These are phyloP conservation scores for Mycena kentingensis DNA, from an alignment of 768 basidiomycete species.

Conservation along the genomic window DNA sequence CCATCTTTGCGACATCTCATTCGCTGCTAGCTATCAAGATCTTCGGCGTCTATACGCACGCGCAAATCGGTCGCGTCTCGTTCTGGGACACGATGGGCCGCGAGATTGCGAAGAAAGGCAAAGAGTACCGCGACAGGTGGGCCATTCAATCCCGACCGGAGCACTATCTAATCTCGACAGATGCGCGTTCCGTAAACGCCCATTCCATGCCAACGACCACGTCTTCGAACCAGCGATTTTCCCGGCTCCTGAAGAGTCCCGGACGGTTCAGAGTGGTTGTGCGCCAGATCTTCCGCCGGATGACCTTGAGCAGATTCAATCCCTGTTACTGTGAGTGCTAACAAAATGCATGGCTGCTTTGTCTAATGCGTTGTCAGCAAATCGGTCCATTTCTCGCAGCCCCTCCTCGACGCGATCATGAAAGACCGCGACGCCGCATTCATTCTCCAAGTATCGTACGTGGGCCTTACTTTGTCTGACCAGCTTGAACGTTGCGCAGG, in stretches of 20 bases:
- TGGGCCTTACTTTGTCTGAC: neutral
- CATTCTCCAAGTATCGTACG: constrained; percentile 48
- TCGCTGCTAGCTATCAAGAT: constrained; percentile 34
- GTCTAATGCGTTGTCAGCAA: constrained; percentile 40
- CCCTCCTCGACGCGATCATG: constrained; percentile 45
- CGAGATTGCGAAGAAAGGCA: constrained; percentile 41
- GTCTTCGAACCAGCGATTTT: constrained; percentile 57
- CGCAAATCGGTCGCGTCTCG: constrained; percentile 36
- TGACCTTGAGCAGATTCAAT: constrained; percentile 56
- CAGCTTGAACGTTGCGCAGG: constrained; percentile 23
- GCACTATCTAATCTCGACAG: constrained; percentile 29
- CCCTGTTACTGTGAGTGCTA: constrained; percentile 55
- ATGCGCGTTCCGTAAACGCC: constrained; percentile 46
- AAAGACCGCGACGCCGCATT: constrained; percentile 51
- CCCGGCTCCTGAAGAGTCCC: constrained; percentile 38
- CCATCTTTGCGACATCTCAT: neutral
- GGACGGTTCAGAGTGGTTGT: constrained; percentile 15
- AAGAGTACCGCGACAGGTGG: neutral
- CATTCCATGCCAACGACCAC: constrained; percentile 37
- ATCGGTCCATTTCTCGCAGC: constrained; percentile 43
- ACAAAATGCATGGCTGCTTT: neutral
- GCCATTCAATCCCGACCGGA: neutral
- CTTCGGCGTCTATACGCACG: constrained; percentile 43
- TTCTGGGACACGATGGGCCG: constrained; percentile 42
- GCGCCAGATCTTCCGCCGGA: constrained; percentile 43